A percentile compares a stretch with the other conserved stretches of the same genome.
Evolutionary conservation across 2,329 filamentous ascomycete genomes (phyloP).

Genomic region (Microsporum ferrugineum): DNA sequence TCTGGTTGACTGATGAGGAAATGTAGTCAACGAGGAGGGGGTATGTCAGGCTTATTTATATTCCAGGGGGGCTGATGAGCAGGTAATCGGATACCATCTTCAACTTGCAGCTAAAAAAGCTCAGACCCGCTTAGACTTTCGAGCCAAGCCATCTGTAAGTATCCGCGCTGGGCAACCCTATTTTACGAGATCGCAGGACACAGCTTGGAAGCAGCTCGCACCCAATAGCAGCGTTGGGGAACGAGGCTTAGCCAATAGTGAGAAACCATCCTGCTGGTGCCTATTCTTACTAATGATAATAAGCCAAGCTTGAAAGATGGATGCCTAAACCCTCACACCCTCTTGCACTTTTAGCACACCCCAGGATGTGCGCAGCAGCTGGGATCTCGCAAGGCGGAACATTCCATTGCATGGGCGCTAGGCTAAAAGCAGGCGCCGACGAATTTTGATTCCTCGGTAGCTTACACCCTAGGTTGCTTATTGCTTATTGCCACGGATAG

Average conservation of each 20-base stretch:
- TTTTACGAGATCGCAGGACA: conserved; percentile 1
- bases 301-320: neutral
- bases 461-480: neutral
- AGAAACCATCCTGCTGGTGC: neutral
- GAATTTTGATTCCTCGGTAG: neutral
- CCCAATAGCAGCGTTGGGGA: neutral
- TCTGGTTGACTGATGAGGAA: neutral
- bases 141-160: conserved; percentile 1
- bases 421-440: neutral
- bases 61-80: neutral
- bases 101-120: neutral
- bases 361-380: conserved; percentile 1
- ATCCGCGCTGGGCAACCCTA: conserved; percentile 4
- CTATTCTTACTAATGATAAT: conserved; percentile 5
- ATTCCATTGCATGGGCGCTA: conserved; percentile 1
- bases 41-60: neutral
- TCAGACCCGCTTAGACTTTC: neutral
- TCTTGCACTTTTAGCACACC: neutral
- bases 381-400: conserved; percentile 2
- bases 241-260: conserved; percentile 2
- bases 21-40: neutral
- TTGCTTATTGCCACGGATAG: neutral
- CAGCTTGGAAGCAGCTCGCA: neutral
- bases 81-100: neutral
- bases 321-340: conserved; percentile 5